Evolutionary conservation across 1,139 yeast species (phyloP).

Genomic region (Yamadazyma oceani): DNA sequence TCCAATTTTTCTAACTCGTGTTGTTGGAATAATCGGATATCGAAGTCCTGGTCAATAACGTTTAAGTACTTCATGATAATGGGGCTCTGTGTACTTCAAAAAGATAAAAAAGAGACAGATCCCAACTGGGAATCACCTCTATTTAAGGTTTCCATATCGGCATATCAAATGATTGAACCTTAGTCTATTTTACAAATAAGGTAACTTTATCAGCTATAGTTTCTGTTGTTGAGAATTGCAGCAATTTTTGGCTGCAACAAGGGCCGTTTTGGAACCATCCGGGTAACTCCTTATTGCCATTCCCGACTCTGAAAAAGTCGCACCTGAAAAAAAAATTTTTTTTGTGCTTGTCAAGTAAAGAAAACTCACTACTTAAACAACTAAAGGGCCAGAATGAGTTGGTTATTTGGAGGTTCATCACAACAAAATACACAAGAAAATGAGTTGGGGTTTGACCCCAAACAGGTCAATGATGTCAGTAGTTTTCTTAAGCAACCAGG

Average conservation of each 20-base stretch:
- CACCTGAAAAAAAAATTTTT: conserved; percentile 1
- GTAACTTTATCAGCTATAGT: not conserved
- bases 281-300: not conserved
- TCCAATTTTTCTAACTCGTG: conserved; percentile 8
- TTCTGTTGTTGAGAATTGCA: no score
- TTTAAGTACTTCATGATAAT: conserved; percentile 8
- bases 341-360: not conserved
- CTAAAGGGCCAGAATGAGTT: no score
- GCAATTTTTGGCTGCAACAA: conserved; percentile 1
- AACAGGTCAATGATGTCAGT: conserved; percentile 63
- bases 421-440: conserved; percentile 24
- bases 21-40: conserved; percentile 11
- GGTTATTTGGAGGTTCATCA: conserved; percentile 59
- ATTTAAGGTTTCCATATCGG: no score
- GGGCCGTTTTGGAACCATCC: conserved; percentile 1
- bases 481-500: conserved; percentile 61
- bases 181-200: no score
- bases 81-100: no score
- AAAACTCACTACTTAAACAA: not conserved
- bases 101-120: not conserved
- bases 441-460: conserved; percentile 66
- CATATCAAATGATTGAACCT: no score
- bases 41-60: conserved; percentile 18
- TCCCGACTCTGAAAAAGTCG: conserved; percentile 1
- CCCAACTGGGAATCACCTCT: no score